These are phyloP conservation scores for Solanum chiquidenum DNA, from an alignment of 257 asterid species.

Conservation along the genomic window DNA sequence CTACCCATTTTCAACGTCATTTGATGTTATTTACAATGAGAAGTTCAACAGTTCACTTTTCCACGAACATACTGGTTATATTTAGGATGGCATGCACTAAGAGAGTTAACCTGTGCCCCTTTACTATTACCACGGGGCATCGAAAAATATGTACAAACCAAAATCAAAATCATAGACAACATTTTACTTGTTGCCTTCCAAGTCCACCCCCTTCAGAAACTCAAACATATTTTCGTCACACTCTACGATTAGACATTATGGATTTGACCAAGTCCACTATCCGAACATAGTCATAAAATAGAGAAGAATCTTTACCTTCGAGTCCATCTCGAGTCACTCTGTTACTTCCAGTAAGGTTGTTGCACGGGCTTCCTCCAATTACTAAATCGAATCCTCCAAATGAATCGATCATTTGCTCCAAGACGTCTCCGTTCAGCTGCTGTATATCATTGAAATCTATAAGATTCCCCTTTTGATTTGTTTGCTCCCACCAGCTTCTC, in stretches of 20 bases:
- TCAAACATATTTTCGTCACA: neutral
- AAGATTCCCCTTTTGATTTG: constrained; percentile 50
- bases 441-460: constrained; percentile 52
- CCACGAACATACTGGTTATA: neutral
- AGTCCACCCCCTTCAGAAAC: neutral
- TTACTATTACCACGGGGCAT: neutral
- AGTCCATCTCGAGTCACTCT: neutral
- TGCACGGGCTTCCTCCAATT: neutral
- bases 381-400: constrained; percentile 25
- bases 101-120: neutral
- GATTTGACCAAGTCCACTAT: neutral
- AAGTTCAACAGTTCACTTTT: neutral
- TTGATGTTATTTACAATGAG: neutral
- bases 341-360: constrained; percentile 9
- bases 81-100: neutral
- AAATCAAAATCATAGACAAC: neutral
- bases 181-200: neutral
- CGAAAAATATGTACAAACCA: neutral
- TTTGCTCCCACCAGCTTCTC: constrained; percentile 90
- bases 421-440: constrained; percentile 15
- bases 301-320: constrained; percentile 2
- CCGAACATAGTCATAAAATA: constrained; percentile 5
- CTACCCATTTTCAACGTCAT: neutral
- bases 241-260: neutral
- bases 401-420: constrained; percentile 19